Evolutionary conservation across 805 yeast genomes (phyloP).

Genomic region (Candida arabinofermentans): DNA sequence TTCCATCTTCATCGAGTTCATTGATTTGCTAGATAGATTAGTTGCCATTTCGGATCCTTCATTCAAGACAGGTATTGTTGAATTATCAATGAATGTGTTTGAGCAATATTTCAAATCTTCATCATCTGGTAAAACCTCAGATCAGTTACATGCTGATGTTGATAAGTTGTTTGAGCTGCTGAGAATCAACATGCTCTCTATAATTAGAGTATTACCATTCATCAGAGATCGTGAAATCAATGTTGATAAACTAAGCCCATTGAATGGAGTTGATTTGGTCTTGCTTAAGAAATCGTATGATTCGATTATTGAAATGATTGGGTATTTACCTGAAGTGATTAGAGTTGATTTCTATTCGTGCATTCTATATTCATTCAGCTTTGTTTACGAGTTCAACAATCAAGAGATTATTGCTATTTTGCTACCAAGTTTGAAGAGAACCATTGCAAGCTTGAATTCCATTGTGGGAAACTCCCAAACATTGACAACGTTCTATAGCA

Average conservation of each 20-base stretch:
- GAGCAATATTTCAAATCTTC: constrained; percentile 45
- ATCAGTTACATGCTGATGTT: constrained; percentile 49
- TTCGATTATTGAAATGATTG: constrained; percentile 58
- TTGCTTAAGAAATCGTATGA: constrained; percentile 47
- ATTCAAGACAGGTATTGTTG: constrained; percentile 46
- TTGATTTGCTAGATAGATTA: constrained; percentile 72
- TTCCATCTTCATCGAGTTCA: constrained; percentile 65
- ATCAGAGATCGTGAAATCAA: constrained; percentile 43
- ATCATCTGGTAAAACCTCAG: constrained; percentile 25
- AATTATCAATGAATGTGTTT: constrained; percentile 36
- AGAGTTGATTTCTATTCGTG: constrained; percentile 70
- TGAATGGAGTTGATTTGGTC: constrained; percentile 32
- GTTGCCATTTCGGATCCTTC: constrained; percentile 50
- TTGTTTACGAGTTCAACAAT: constrained; percentile 44
- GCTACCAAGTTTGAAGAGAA: constrained; percentile 46
- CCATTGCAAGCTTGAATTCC: constrained; percentile 30
- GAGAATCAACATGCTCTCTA: constrained; percentile 61
- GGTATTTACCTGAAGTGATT: constrained; percentile 62
- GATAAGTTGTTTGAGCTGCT: constrained; percentile 81
- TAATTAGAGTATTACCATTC: constrained; percentile 58
- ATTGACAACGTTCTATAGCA: constrained; percentile 34
- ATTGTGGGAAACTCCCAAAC: constrained; percentile 17
- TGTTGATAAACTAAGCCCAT: constrained; percentile 16
- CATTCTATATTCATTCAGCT: constrained; percentile 56
- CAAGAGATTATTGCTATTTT: constrained; percentile 46